phyloP scores from a whole-genome alignment of 2,329 filamentous ascomycete genomes.

The Cryphonectria nitschkei region DNA sequence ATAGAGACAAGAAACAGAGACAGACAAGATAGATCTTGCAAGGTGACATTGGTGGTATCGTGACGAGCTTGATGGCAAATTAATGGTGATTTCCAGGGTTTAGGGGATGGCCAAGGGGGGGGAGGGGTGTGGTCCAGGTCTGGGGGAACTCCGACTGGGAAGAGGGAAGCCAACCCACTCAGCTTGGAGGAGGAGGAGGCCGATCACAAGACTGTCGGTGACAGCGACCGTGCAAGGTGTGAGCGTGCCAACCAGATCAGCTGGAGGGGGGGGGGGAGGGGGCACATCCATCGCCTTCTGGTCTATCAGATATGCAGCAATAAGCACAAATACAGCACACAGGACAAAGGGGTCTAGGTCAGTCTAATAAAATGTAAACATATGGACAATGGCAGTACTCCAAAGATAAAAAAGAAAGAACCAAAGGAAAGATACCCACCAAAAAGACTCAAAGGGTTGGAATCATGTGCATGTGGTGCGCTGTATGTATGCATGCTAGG shows the following conservation, averaged over 20 bases:
- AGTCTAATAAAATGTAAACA: not conserved
- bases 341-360: not conserved
- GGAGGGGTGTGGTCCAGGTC: not conserved
- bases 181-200: conserved; percentile 13
- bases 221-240: conserved; percentile 14
- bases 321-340: not conserved
- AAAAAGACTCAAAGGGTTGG: not conserved
- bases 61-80: conserved; percentile 26
- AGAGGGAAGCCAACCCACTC: conserved; percentile 25
- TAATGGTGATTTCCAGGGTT: conserved; percentile 29
- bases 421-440: not conserved
- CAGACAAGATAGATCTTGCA: not conserved
- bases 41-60: conserved; percentile 11
- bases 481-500: not conserved
- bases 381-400: not conserved
- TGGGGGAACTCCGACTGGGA: conserved; percentile 17
- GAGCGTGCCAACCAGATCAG: conserved; percentile 4
- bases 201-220: conserved; percentile 30
- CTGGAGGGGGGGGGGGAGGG: not conserved
- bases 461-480: not conserved
- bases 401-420: not conserved
- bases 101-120: conserved; percentile 24
- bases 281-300: not conserved
- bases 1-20: not conserved
- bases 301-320: not conserved